Evolutionary conservation across 2,329 filamentous ascomycete genomes (phyloP).

Genomic region (Trichocomaceae sp.): DNA sequence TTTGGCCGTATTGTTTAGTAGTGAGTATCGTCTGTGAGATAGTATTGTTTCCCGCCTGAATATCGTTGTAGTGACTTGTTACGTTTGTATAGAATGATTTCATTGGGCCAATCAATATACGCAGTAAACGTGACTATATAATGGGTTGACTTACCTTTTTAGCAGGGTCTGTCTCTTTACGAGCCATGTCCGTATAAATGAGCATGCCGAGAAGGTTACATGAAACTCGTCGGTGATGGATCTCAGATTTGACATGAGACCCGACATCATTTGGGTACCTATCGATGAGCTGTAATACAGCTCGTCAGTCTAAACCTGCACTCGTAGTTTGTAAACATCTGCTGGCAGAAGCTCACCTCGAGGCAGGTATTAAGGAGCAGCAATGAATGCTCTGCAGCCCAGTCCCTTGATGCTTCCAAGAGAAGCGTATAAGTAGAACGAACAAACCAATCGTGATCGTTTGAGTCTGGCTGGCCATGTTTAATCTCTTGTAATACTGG

Average conservation of each 20-base stretch:
- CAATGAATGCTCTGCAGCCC: background rate
- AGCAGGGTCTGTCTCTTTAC: slow-evolving; percentile 37
- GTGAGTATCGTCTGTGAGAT: background rate
- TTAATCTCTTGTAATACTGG: background rate
- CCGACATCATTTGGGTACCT: slow-evolving; percentile 25
- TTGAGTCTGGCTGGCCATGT: background rate
- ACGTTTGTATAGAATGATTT: background rate
- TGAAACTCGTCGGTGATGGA: slow-evolving; percentile 56
- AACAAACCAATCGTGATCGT: slow-evolving; percentile 12
- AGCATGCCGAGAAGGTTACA: slow-evolving; percentile 61
- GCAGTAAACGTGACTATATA: background rate
- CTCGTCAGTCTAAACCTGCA: too few species aligned
- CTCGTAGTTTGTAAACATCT: too few species aligned
- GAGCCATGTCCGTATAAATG: slow-evolving; percentile 43
- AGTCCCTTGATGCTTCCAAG: slow-evolving; percentile 1
- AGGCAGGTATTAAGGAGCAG: background rate
- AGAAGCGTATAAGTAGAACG: slow-evolving; percentile 5
- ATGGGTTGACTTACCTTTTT: slow-evolving; percentile 27
- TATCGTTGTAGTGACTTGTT: background rate
- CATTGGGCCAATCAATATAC: background rate
- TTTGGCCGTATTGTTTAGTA: background rate
- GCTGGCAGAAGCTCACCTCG: background rate
- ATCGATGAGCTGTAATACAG: slow-evolving; percentile 41
- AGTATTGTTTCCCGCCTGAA: background rate
- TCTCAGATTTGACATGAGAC: slow-evolving; percentile 34